phyloP scores from a whole-genome alignment of 2,329 filamentous ascomycete species.

The Coniochaeta sp. region DNA sequence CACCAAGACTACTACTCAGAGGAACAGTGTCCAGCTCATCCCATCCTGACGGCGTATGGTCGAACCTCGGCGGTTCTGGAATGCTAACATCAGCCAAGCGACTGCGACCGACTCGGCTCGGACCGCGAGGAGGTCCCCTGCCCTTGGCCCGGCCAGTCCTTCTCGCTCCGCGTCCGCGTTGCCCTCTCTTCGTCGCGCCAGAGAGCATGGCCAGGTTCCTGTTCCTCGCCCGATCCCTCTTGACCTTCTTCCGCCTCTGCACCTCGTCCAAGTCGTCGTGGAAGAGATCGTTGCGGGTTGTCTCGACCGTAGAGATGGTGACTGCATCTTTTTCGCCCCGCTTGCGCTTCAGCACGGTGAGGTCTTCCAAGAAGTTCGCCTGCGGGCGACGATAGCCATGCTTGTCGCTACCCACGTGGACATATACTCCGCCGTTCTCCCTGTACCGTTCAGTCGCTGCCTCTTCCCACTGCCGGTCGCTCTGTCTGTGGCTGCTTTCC shows the following conservation, averaged over 20 bases:
- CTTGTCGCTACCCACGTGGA: constrained; percentile 37
- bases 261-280: constrained; percentile 34
- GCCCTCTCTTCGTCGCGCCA: constrained; percentile 6
- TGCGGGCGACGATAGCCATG: constrained; percentile 39
- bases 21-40: not conserved
- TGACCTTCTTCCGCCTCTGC: constrained; percentile 20
- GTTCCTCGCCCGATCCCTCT: constrained; percentile 15
- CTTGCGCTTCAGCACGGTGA: constrained; percentile 57
- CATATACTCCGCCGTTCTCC: constrained; percentile 26
- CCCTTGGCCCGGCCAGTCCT: not conserved
- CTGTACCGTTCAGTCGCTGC: constrained; percentile 16
- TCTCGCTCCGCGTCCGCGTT: constrained; percentile 6
- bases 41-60: not conserved
- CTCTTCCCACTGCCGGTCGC: constrained; percentile 2
- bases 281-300: constrained; percentile 23
- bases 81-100: not conserved
- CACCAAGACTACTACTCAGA: not conserved
- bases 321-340: constrained; percentile 60
- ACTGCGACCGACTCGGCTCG: not conserved
- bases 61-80: not conserved
- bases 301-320: constrained; percentile 45
- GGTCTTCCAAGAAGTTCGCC: constrained; percentile 54
- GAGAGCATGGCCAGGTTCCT: constrained; percentile 10
- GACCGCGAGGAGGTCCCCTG: not conserved
- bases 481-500: not conserved